Evolutionary conservation across 306 rosid species (phyloP), one percentile per base, ranked within the genome.

Genomic region (Vigna radiata): DNA sequence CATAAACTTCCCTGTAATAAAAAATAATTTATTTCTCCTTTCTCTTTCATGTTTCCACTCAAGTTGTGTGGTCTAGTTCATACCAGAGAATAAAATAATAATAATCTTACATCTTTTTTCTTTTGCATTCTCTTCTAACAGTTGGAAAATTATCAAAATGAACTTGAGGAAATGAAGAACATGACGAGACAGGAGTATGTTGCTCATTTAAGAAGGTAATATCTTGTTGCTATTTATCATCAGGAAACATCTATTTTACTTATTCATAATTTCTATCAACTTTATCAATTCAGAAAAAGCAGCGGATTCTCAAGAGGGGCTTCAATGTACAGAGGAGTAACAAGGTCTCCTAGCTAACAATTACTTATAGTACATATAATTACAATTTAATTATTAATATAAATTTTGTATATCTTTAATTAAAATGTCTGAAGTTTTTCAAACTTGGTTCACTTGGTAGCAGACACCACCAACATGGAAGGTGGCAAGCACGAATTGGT

Each of bases 401-500:
- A 25, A 33, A 50, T 21, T 60, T 52, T 27, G 63, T 75, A 48
- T 37, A 36, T 64, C 33, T 68, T 44, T 8, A 7, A 78, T 29
- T 17, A 13, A 50, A 72, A 43, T 17, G 68, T 10, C 39, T 53
- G 16, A 67, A 39, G 61, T 52, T 36, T 11, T 54, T 70, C 46
- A 63, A 77, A 79, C 4, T 73, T 5, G 68, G 54, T 76, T 66
- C 75, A 50, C 41, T 86, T 59, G 58, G 15, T 85, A 74, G 79
- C 90, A 93, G 98, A 83, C 98, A 93, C 70, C 97, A 93, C 83
- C 98, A 93, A 76, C 97, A 91, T 86, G 98, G 98, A 78, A 82
- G 98, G 75, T 93, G 97, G 98, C 98, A 93, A 85, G 98, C 98
- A 72, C 81, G 97, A 81, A 93, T 93, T 65, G 98, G 98, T 44